Base-by-base conservation (phyloP, 306 rosid genomes). In the Inga oerstediana region DNA sequence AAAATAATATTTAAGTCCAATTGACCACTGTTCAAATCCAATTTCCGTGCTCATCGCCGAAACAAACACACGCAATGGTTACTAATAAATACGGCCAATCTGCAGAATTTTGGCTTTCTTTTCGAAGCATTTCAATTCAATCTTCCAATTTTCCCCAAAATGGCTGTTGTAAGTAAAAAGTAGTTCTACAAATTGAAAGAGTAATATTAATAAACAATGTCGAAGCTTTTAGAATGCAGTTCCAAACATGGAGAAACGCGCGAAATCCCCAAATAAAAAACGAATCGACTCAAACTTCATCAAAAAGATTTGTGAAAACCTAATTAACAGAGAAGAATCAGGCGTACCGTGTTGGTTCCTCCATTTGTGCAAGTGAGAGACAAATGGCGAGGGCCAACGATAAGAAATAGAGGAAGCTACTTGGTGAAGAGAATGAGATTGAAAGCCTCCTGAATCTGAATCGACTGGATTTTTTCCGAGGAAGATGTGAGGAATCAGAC, bases 401-500 rank as follows among this genome's bases (percentile, higher is more conserved):
- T 91, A 94, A 67, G 85, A 76, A 48, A 90, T 70, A 2, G 75
- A 67, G 76, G 15, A 37, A 56, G n/a, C 10, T 74, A 13, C 34
- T 41, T 51, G n/a, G n/a, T n/a, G n/a, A n/a, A n/a, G n/a, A n/a
- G n/a, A n/a, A 66, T 35, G 14, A 10, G 84, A 24, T 27, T 78
- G 77, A n/a, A n/a, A 59, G 27, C 13, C 78, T 88, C 52, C 11
- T 22, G 35, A 22, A 68, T 82, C 19, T 71, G 79, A 83, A 90
- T 78, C 10, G 48, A 80, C 75, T 86, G 89, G 11, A 90, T 93
- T 66, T 94, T 91, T 93, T 11, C 97, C 98, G n/a, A 88, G 69
- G 58, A 85, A 76, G 7, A 89, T 83, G 22, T 90, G 89, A 72
- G 92, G 88, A 5, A 86, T 72, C 81, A 94, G 97, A 0, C 98